Evolutionary conservation across 805 yeast species (phyloP), one percentile per base, ranked within the genome.

Genomic region (Saccharomycopsis fodiens): DNA sequence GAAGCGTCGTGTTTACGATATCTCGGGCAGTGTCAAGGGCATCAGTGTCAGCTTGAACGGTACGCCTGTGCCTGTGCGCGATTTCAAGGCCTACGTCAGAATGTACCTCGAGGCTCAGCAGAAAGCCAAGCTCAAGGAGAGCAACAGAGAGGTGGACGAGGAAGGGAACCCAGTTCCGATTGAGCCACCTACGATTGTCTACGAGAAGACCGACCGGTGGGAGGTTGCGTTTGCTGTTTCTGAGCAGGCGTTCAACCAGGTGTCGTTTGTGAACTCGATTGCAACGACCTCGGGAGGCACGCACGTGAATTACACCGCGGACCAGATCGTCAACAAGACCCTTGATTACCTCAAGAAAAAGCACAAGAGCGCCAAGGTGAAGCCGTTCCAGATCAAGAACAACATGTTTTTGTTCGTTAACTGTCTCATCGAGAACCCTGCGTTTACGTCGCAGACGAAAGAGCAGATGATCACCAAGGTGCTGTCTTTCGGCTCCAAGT

Each of bases 261-360:
- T 93, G 36, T 89, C 97, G 30, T 93, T 93, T 66, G 98, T 93
- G 13, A 93, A 93, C 61, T 88, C 97, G 4, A 93, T 93, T 60
- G 98, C 98, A 0, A 93, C 98, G 0, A 91, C 97, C 0, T 68
- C 91, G 1, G 98, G 98, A 50, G 98, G 98, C 55, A 85, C 98
- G 0, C 98, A 93, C 62, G 94, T 88, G 30, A 88, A 82, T 54
- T 78, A 82, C 59, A 73, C 89, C 25, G 70, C 94, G 3, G 96
- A 91, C 61, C 86, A 89, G 66, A 74, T 93, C 45, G 82, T 86
- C 21, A 76, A 72, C 51, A 88, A 85, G 61, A 75, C 89, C 46
- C 66, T 79, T 46, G 96, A 85, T 12, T 68, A 71, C 6, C 68
- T 89, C 52, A 85, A 81, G 60, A 86, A 82, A 64, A 81, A 76